phyloP scores from a whole-genome alignment of 1,139 yeast species.

The Yamadazyma songkhlaensis region DNA sequence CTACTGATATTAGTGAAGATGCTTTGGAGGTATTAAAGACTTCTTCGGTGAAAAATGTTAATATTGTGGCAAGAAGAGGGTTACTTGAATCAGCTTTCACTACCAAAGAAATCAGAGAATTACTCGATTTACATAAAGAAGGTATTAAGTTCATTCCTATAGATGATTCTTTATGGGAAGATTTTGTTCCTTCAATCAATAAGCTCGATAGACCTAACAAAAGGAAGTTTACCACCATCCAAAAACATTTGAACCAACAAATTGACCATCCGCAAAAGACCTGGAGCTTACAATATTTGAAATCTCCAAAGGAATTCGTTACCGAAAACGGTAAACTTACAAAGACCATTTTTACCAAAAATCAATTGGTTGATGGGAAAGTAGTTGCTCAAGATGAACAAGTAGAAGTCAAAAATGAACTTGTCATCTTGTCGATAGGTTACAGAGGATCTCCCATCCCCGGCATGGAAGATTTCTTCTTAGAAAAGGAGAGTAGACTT shows the following conservation, averaged over 20 bases:
- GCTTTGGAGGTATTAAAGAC: slow-evolving; percentile 55
- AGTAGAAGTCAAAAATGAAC: slow-evolving; percentile 45
- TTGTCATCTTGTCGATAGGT: slow-evolving; percentile 84
- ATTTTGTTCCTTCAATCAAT: slow-evolving; percentile 32
- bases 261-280: slow-evolving; percentile 24
- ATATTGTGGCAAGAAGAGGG: slow-evolving; percentile 84
- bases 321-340: slow-evolving; percentile 32
- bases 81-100: slow-evolving; percentile 83
- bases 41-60: slow-evolving; percentile 59
- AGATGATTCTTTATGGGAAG: slow-evolving; percentile 39
- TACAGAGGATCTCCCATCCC: slow-evolving; percentile 66
- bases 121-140: slow-evolving; percentile 57
- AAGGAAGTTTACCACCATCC: slow-evolving; percentile 63
- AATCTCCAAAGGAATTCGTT: slow-evolving; percentile 60
- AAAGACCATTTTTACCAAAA: slow-evolving; percentile 49
- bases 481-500: slow-evolving; percentile 48
- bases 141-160: slow-evolving; percentile 57
- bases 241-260: slow-evolving; percentile 42
- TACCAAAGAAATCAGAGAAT: slow-evolving; percentile 86
- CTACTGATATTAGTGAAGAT: slow-evolving; percentile 69
- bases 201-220: slow-evolving; percentile 63
- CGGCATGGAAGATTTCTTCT: slow-evolving; percentile 61
- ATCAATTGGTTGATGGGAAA: slow-evolving; percentile 32
- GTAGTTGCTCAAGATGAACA: slow-evolving; percentile 16
- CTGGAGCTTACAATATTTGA: slow-evolving; percentile 72